Percentiles rank a stretch among this genome's conserved stretches.
Conservation (phyloP, 495 filamentous ascomycete species). For the Annulohypoxylon nitens region DNA sequence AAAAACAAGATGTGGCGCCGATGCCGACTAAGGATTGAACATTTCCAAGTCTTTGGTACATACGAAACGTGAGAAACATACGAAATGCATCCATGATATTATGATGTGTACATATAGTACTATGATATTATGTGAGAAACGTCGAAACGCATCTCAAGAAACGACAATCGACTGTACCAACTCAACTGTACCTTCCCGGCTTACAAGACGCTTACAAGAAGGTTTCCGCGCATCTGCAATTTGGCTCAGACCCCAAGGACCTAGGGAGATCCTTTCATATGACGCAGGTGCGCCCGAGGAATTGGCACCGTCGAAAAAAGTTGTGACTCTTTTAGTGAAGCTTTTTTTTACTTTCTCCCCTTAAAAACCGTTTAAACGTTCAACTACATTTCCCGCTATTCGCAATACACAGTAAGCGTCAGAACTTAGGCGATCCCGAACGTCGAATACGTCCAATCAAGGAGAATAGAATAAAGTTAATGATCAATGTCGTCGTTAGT, state of each 20-base stretch:
- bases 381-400: background rate
- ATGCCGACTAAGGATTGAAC: background rate
- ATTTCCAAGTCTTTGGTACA: background rate
- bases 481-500: background rate
- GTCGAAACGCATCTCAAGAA: background rate
- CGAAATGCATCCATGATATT: background rate
- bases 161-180: slow-evolving; percentile 14
- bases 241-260: slow-evolving; percentile 5
- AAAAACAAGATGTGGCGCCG: slow-evolving; percentile 1
- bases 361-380: background rate
- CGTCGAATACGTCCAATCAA: background rate
- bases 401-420: background rate
- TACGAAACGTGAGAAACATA: background rate
- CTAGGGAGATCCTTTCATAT: slow-evolving; percentile 29
- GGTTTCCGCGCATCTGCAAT: slow-evolving; percentile 42
- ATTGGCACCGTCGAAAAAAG: slow-evolving; percentile 22
- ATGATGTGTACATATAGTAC: background rate
- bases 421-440: background rate
- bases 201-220: slow-evolving; percentile 16
- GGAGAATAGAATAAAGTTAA: background rate
- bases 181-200: slow-evolving; percentile 28
- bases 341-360: background rate
- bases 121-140: slow-evolving; percentile 7
- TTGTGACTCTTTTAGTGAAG: background rate
- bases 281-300: slow-evolving; percentile 42